Evolutionary conservation across 345 rosid species (phyloP), one percentile per base, ranked within the genome.

Genomic region (Isatis tinctoria): DNA sequence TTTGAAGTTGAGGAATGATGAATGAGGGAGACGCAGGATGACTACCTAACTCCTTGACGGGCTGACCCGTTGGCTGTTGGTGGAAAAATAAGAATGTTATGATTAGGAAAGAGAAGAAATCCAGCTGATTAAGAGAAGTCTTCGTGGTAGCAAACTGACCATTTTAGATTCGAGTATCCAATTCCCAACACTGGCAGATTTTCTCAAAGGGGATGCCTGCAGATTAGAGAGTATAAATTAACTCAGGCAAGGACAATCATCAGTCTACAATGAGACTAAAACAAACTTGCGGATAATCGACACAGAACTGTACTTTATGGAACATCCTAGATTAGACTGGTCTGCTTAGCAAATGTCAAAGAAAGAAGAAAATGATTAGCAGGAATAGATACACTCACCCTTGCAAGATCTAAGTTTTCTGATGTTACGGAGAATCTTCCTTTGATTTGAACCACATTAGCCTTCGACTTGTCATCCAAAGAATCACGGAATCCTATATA

Each of bases 371-470:
- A 67, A 57, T 4, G 39, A 43, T 17, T 32, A 66, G 37, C 22
- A 36, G 67, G 43, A 69, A 74, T 67, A 71, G 73, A 82, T 53
- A 33, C 18, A 45, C 62, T 49, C 70, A 96, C 99, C 96, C 87
- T 92, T 54, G 79, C 96, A 76, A 89, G 95, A 86, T 96, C 98
- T 60, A 92, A 82, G 83, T 92, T 90, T 81, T 90, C 99, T 49
- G 98, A 96, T 74, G 99, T 96, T 60, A 96, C 99, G 47, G 98
- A 96, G 79, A 96, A 96, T 73, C 98, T 83, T 68, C 99, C 99
- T 82, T 90, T 96, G 69, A 92, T 90, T 80, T 96, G 99, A 78
- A 96, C 97, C 69, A 90, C 78, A 81, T 83, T 96, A 69, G 94
- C 81, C 86, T 92, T 96, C 3, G 93, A 81, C 78, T 90, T 96